These are phyloP conservation scores for Cytospora mali DNA, from an alignment of 2,329 filamentous ascomycete species.

Conservation along the genomic window DNA sequence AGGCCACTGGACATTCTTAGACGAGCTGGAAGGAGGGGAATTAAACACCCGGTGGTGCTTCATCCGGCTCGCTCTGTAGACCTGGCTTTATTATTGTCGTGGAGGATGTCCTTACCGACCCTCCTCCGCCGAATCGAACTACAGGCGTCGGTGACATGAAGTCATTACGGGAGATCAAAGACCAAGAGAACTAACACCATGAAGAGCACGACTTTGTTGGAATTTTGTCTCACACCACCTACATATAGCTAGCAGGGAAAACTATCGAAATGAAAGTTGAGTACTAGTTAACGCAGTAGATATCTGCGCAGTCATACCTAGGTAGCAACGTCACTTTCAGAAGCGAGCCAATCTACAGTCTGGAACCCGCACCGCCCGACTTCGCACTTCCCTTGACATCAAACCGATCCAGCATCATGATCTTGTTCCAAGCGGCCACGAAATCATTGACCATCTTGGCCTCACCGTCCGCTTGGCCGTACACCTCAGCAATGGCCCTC, in stretches of 20 bases:
- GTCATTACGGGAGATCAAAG: neutral
- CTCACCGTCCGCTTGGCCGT: slow-evolving; percentile 60
- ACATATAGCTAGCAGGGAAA: neutral
- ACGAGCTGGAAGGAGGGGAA: neutral
- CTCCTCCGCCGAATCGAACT: neutral
- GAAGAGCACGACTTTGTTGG: too few relatives aligned
- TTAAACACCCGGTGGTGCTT: neutral
- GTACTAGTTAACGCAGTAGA: neutral
- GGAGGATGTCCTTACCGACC: neutral
- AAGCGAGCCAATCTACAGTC: neutral
- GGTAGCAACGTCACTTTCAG: neutral
- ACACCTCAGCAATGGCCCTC: slow-evolving; percentile 71
- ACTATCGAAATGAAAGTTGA: neutral
- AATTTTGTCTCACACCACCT: neutral
- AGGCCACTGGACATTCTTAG: neutral
- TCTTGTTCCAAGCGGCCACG: slow-evolving; percentile 72
- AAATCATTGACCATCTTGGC: slow-evolving; percentile 74
- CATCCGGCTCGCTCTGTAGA: neutral
- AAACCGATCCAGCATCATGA: slow-evolving; percentile 74
- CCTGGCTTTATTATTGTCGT: neutral
- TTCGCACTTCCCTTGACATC: slow-evolving; percentile 47
- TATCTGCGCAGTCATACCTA: neutral
- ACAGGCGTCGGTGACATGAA: neutral
- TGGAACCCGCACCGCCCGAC: slow-evolving; percentile 8
- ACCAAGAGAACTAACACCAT: too few relatives aligned